A percentile compares a stretch with the other conserved stretches of the same genome.
Conservation (phyloP, 805 yeast genomes). For the Yamadazyma nakazawae region DNA sequence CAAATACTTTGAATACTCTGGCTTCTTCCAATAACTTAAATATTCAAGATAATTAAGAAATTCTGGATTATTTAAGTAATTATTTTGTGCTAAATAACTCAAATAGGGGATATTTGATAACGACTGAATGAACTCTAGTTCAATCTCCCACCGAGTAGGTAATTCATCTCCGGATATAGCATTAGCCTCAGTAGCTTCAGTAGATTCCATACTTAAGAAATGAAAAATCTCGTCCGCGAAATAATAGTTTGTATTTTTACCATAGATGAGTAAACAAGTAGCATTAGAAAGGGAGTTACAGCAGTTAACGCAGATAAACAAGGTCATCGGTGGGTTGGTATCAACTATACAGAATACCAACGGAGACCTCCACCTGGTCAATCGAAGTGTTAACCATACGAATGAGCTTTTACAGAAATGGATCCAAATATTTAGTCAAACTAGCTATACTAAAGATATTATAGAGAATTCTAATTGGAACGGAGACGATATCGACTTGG, state of each 20-base stretch:
- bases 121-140: conserved; percentile 91
- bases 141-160: conserved; percentile 88
- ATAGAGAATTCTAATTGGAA: conserved; percentile 43
- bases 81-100: conserved; percentile 81
- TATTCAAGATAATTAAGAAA: conserved; percentile 77
- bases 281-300: conserved; percentile 27
- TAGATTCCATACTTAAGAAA: not conserved
- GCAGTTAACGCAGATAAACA: conserved; percentile 31
- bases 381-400: conserved; percentile 46
- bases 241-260: not conserved
- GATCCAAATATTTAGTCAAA: conserved; percentile 61
- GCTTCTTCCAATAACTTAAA: conserved; percentile 80
- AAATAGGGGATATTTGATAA: conserved; percentile 86
- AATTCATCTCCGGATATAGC: conserved; percentile 24
- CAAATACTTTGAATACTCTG: conserved; percentile 63
- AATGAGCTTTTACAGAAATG: conserved; percentile 54
- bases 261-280: conserved; percentile 13
- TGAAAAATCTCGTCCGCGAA: not conserved
- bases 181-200: conserved; percentile 2
- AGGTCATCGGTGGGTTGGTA: conserved; percentile 27
- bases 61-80: conserved; percentile 64
- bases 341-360: conserved; percentile 26
- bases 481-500: conserved; percentile 25
- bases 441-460: conserved; percentile 50
- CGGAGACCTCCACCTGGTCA: conserved; percentile 27